Evolutionary conservation across 2,329 filamentous ascomycete genomes (phyloP).

Genomic region (Diaporthe citri): DNA sequence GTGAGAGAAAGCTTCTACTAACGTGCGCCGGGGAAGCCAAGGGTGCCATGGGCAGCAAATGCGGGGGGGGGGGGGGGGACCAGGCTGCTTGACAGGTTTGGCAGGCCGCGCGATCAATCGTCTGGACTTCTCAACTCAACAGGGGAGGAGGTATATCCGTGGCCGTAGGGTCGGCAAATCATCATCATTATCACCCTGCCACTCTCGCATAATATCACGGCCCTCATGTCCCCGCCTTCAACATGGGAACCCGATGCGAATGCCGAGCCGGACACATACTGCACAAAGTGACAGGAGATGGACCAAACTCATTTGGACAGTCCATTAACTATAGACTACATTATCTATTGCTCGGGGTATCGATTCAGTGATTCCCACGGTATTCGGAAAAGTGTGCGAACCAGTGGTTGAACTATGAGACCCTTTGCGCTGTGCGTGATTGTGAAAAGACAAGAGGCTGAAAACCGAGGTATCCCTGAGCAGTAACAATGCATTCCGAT

Average conservation of each 20-base stretch:
- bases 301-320: background rate
- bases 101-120: background rate
- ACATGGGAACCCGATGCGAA: constrained; percentile 13
- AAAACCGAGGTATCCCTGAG: constrained; percentile 14
- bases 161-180: constrained; percentile 7
- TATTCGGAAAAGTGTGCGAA: background rate
- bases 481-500: constrained; percentile 6
- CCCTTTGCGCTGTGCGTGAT: too few species aligned
- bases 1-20: too few species aligned
- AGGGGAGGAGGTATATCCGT: background rate
- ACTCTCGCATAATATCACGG: background rate
- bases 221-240: background rate
- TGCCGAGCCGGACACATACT: background rate
- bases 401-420: background rate
- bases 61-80: too few species aligned
- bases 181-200: background rate
- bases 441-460: background rate
- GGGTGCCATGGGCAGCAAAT: constrained; percentile 1
- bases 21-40: too few species aligned
- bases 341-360: background rate
- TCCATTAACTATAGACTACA: background rate
- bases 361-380: background rate
- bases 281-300: background rate
- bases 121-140: constrained; percentile 13
- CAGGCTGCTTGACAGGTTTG: background rate